Evolutionary conservation across 129 eudicot species (phyloP), one percentile per base, ranked within the genome.

Genomic region (Oenanthe sinensis): DNA sequence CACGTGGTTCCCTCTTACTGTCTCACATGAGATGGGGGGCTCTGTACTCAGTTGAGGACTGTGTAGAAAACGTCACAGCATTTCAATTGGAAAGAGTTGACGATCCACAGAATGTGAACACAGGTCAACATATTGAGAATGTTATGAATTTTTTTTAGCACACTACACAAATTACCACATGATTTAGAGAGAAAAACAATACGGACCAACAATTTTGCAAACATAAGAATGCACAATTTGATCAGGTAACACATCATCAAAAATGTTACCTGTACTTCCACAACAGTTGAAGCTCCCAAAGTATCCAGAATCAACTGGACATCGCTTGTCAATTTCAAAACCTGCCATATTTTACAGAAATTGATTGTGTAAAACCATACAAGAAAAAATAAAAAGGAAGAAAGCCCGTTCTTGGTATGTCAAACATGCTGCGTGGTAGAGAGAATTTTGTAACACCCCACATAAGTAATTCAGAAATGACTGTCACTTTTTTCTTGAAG

Each of bases 281-380:
- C 72, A 15, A 67, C 43, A 28, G 72, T 67, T 33, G 72, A 67
- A 15, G 72, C 72, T 30, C 72, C 72, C 72, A 67, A 67, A 26
- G 72, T 33, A 67, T 67, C 72, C 72, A 67, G 42, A 67, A 67
- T 67, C 43, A 67, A 15, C 37, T 67, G 72, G 42, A 67, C 72
- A 30, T 67, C 42, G 2, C 37, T 67, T 4, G 72, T 67, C 42
- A 67, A 67, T 4, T 33, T 67, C 22, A 8, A 67, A 30, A 67
- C 72, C 72, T 67, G 72, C 6, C 72, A 67, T 15, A 67, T 28
- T 33, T 67, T 2, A 33, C 20, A 33, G 30, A 30, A 30, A 67
- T 15, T 14, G 8, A 30, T 30, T 67, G 43, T 13, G 20, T 33
- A 30, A 17, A 67, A 67, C 40, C 72, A 67, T 9, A 15, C 13